Evolutionary conservation across 1,284 basidiomycete genomes (phyloP).

Genomic region (Pisolithus thermaeus): DNA sequence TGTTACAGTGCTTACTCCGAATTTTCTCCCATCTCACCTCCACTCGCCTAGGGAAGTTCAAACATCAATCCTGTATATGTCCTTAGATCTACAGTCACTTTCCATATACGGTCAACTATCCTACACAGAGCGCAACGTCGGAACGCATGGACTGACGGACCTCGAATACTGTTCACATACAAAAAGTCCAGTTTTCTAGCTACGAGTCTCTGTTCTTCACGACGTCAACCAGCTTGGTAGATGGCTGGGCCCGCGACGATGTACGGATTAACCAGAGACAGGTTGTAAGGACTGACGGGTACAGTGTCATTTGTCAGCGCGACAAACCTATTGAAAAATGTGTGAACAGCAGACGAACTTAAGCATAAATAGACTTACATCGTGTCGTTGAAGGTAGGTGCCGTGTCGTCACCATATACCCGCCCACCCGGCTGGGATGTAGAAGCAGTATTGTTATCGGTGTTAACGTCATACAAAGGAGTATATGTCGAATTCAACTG

Average conservation of each 20-base stretch:
- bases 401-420: conserved; percentile 36
- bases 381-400: conserved; percentile 43
- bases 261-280: conserved; percentile 47
- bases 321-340: conserved; percentile 38
- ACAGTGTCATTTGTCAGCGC: conserved; percentile 46
- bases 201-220: no score
- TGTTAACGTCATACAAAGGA: conserved; percentile 38
- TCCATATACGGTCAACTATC: no score
- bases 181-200: no score
- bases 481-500: conserved; percentile 66
- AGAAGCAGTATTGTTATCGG: conserved; percentile 38
- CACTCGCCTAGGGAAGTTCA: no score
- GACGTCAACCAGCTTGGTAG: conserved; percentile 39
- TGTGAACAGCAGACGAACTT: not conserved
- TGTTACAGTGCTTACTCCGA: no score
- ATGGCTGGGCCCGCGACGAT: conserved; percentile 55
- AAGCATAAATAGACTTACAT: conserved; percentile 28
- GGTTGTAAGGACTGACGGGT: conserved; percentile 56
- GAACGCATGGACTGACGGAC: no score
- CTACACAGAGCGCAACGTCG: no score
- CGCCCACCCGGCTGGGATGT: conserved; percentile 45
- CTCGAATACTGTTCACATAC: no score
- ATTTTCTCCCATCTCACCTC: no score
- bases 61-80: no score
- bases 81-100: no score